These are phyloP conservation scores for Wickerhamomyces queroliae DNA, from an alignment of 805 yeast species.

Conservation along the genomic window DNA sequence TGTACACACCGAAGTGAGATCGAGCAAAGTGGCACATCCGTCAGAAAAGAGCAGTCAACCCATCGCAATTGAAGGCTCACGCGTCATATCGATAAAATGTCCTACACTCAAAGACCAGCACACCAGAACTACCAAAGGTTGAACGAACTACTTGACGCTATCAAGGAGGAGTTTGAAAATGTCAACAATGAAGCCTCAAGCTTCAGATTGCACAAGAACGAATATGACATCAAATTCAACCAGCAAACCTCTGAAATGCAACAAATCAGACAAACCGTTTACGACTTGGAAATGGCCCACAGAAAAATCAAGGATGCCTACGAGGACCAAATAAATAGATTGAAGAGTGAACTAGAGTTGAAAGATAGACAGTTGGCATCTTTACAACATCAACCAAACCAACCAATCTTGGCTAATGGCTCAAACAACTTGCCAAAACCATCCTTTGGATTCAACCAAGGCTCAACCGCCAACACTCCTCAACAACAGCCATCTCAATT, in stretches of 20 bases:
- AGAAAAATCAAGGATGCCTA: conserved; percentile 92
- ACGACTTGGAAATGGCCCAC: conserved; percentile 91
- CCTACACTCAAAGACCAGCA: conserved; percentile 24
- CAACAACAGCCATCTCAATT: conserved; percentile 29
- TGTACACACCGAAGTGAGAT: too few relatives aligned
- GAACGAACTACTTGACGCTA: conserved; percentile 83
- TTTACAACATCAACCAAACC: conserved; percentile 29
- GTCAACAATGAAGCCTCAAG: conserved; percentile 81
- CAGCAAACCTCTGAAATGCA: conserved; percentile 93
- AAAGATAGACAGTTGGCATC: conserved; percentile 55
- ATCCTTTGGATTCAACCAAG: conserved; percentile 11
- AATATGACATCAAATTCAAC: conserved; percentile 80
- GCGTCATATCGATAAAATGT: conserved; percentile 9
- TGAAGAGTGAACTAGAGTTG: conserved; percentile 80
- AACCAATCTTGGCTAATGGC: conserved; percentile 18
- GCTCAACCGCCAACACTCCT: conserved; percentile 18
- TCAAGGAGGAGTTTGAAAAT: conserved; percentile 84
- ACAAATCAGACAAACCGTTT: conserved; percentile 89
- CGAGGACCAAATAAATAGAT: conserved; percentile 83
- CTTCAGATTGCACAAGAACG: conserved; percentile 87
- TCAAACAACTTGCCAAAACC: conserved; percentile 21
- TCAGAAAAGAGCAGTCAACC: background rate
- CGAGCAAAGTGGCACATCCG: background rate
- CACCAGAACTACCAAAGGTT: conserved; percentile 30
- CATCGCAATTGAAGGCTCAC: background rate